Base-by-base conservation (phyloP, 164 flowering plant species). In the Amborella trichopoda region DNA sequence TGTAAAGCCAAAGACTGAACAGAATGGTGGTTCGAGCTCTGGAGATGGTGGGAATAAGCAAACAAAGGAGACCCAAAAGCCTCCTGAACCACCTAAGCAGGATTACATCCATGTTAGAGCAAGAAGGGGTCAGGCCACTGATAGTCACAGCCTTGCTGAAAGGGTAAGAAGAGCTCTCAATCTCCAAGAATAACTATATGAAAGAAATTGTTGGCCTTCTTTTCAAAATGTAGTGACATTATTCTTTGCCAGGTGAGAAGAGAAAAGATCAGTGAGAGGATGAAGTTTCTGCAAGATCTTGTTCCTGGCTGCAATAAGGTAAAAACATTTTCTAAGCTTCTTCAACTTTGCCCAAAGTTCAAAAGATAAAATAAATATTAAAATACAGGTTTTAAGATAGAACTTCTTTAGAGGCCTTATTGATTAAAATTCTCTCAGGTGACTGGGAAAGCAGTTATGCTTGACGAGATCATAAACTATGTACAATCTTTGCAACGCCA, bases 221-320 rank as follows among this genome's bases (percentile, higher is more conserved):
- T n/a, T n/a, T n/a, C n/a, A n/a, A n/a, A n/a, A n/a, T n/a, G n/a
- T n/a, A n/a, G n/a, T n/a, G n/a, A n/a, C n/a, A n/a, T n/a, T n/a
- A n/a, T 25, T 23, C 36, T 46, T 34, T 26, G 1, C 4, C 67
- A 89, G 97, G 95, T 85, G 10, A 58, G 98, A 40, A 66, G 98
- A 56, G 98, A 90, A 65, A 90, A 90, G 65, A 90, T 90, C 48
- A 79, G 97, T 18, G 88, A 90, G 58, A 65, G 95, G 51, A 90
- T 90, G 97, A 90, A 86, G 62, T 73, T 83, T 28, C 81, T 90
- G 44, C 95, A 90, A 53, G 95, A 86, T 72, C 91, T 90, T 43
- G 98, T 90, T 12, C 98, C 98, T 0, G 95, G 95, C 13, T 86
- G 95, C 70, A 83, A 83, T 61, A 89, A 89, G 95, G 97, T 89